Conservation (phyloP, 441 rosid species). For the Erodium moschatum region DNA sequence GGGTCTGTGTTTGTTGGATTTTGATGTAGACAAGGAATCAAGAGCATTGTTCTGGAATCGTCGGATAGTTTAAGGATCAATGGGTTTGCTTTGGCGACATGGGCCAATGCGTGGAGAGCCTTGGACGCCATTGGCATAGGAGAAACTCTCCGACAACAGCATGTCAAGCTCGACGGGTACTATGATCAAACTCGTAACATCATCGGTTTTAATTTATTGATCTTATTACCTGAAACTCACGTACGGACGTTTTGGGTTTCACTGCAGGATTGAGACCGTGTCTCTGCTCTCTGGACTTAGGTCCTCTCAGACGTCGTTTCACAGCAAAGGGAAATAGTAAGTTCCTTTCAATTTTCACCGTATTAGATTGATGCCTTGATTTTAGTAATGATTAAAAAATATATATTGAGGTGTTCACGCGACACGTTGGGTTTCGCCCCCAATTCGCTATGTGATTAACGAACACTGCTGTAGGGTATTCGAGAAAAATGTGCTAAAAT, state of each 20-base stretch:
- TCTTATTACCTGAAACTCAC: too few relatives aligned
- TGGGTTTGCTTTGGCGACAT: constrained; percentile 47
- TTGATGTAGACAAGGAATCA: constrained; percentile 45
- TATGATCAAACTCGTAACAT: too few relatives aligned
- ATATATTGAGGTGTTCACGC: too few relatives aligned
- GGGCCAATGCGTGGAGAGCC: constrained; percentile 71
- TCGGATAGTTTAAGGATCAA: constrained; percentile 43
- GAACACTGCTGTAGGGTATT: too few relatives aligned
- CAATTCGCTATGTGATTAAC: too few relatives aligned
- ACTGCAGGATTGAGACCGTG: constrained; percentile 26
- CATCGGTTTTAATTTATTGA: too few relatives aligned
- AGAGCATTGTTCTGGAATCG: constrained; percentile 58
- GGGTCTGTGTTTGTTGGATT: neutral
- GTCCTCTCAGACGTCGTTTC: constrained; percentile 21
- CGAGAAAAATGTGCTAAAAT: too few relatives aligned
- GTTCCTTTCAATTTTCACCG: neutral
- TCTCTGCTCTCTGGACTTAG: constrained; percentile 23
- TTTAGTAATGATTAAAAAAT: too few relatives aligned
- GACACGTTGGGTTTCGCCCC: too few relatives aligned
- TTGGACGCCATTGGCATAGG: constrained; percentile 54
- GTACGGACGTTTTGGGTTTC: too few relatives aligned
- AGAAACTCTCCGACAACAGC: constrained; percentile 39
- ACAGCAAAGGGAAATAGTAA: constrained; percentile 23
- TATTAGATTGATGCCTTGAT: too few relatives aligned
- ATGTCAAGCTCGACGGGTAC: constrained; percentile 20